phyloP scores from a whole-genome alignment of 768 basidiomycete genomes.

The Hygrocybe punicea region DNA sequence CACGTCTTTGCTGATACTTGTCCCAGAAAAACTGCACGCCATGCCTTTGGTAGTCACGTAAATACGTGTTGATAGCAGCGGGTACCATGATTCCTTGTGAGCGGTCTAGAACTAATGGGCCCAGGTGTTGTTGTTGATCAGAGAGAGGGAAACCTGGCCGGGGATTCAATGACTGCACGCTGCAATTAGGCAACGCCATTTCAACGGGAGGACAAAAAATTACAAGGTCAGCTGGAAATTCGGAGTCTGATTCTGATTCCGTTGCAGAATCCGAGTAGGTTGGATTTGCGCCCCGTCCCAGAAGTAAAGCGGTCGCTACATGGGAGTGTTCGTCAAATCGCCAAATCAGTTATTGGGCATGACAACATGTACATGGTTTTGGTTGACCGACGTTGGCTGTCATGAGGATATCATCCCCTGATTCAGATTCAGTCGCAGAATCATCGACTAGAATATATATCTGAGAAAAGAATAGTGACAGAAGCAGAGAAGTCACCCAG shows the following conservation, averaged over 20 bases:
- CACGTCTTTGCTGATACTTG: conserved; percentile 61
- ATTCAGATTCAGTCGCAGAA: conserved; percentile 38
- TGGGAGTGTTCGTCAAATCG: not conserved
- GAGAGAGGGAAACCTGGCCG: conserved; percentile 55
- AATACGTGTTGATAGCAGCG: conserved; percentile 71
- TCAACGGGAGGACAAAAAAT: not conserved
- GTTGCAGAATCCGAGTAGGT: not conserved
- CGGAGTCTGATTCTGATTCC: conserved; percentile 30
- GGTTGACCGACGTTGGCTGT: not conserved
- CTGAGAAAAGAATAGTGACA: not conserved
- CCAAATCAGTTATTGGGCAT: not conserved
- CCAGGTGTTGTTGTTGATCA: conserved; percentile 40
- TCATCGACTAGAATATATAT: conserved; percentile 11
- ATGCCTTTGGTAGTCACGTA: conserved; percentile 89
- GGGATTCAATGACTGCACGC: conserved; percentile 38
- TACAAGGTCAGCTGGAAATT: conserved; percentile 25
- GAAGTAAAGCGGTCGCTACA: not conserved
- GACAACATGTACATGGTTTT: not conserved
- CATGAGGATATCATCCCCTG: conserved; percentile 15
- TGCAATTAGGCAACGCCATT: not conserved
- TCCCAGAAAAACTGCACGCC: conserved; percentile 81
- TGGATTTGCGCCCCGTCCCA: not conserved
- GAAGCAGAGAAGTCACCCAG: not conserved
- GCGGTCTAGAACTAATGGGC: conserved; percentile 51
- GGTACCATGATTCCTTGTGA: conserved; percentile 52